Evolutionary conservation across 768 basidiomycete species (phyloP), one percentile per base, ranked within the genome.

Genomic region (Termitomyces sp.): DNA sequence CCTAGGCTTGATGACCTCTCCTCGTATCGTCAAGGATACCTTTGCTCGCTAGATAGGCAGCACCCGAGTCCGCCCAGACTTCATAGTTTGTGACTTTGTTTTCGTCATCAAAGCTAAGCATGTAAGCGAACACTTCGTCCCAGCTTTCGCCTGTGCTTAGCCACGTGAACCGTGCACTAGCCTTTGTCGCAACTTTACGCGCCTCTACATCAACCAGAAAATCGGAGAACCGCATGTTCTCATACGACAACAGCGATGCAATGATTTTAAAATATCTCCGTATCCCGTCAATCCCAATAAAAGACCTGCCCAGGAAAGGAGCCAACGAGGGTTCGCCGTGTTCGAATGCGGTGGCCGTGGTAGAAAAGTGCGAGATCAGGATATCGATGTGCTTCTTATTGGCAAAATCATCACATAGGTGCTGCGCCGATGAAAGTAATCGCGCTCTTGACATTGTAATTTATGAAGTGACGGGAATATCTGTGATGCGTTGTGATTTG

Each of bases 51-150:
- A 87, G 74, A 68, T 84, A 85, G 10, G 82, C 78, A 5, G 85
- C 81, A 11, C 84, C 85, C 7, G 85, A 82, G 67, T 88, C 86
- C 11, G 82, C 83, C 85, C 86, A 88, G 2, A 87, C 77, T 63
- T 87, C 81, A 74, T 85, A 86, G 42, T 76, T 71, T 23, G 72
- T 72, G n/a, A 88, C 72, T 68, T 81, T 86, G 54, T 69, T 64
- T 29, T 78, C 75, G 23, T 81, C 74, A 54, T 86, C 85, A 64
- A 86, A 86, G 65, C 82, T 82, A 59, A 87, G 67, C 17, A 79
- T 73, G 62, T 86, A 86, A 9, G 73, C 69, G 62, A 87, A 88
- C 16, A 73, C 76, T 71, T 87, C 86, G 27, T 82, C 69, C 86
- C 86, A 87, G 47, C 74, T 75, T 65, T 86, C 73, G 43, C 66